A percentile compares a stretch with the other conserved stretches of the same genome.
phyloP scores from a whole-genome alignment of 2,329 filamentous ascomycete genomes.

The Colletotrichum phormii region DNA sequence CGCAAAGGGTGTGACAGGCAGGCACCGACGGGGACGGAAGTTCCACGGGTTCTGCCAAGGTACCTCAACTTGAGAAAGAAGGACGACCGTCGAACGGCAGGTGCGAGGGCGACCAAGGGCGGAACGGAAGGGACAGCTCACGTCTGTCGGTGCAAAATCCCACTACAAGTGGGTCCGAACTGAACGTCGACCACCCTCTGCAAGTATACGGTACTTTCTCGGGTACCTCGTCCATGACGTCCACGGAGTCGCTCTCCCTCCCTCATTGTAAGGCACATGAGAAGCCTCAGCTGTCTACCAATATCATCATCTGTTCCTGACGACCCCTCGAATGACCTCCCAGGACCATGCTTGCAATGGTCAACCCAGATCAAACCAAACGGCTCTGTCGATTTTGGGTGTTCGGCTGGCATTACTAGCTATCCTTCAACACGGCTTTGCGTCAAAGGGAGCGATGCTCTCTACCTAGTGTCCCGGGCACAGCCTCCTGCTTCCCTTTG shows the following conservation, averaged over 20 bases:
- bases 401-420: not conserved
- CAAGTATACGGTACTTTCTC: constrained; percentile 16
- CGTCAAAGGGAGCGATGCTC: constrained; percentile 11
- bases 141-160: constrained; percentile 39
- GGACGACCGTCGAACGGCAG: constrained; percentile 24
- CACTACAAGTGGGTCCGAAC: constrained; percentile 38
- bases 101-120: constrained; percentile 32
- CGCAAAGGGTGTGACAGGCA: not conserved
- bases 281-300: constrained; percentile 4
- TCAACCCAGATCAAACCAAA: not conserved
- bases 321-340: not conserved
- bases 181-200: constrained; percentile 32
- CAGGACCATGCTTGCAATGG: constrained; percentile 2
- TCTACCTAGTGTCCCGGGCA: not conserved
- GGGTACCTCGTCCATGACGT: constrained; percentile 26
- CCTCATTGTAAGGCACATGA: not conserved
- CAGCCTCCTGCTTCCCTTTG: constrained; percentile 5
- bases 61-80: not conserved
- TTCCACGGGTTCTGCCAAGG: constrained; percentile 26
- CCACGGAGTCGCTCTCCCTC: constrained; percentile 1
- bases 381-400: not conserved
- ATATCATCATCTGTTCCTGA: not conserved
- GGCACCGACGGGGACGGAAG: constrained; percentile 10
- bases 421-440: not conserved
- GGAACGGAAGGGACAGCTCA: constrained; percentile 38